Conservation (phyloP, 176 grass and related monocot genomes). For the Olyra latifolia region DNA sequence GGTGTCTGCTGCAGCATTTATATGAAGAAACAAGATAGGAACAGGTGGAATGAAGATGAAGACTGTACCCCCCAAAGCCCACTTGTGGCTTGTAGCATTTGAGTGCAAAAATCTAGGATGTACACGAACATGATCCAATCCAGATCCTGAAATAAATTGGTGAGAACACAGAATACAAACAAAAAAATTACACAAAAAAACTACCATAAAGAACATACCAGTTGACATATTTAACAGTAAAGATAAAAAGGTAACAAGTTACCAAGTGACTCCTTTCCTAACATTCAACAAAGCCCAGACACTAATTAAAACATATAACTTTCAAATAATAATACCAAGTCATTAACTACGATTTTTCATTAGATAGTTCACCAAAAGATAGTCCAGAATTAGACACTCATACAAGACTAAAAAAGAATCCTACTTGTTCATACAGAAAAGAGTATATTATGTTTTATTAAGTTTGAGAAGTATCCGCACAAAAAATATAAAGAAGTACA, state of each 20-base stretch:
- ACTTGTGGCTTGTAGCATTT: slow-evolving; percentile 99
- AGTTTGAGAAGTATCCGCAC: no score
- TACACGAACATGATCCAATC: slow-evolving; percentile 90
- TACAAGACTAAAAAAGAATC: no score
- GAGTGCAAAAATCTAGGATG: slow-evolving; percentile 98
- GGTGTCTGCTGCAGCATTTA: slow-evolving; percentile 1
- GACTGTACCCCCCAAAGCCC: slow-evolving; percentile 86
- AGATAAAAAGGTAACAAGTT: slow-evolving; percentile 2
- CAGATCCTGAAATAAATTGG: slow-evolving; percentile 48
- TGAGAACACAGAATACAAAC: slow-evolving; percentile 27
- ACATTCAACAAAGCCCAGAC: background rate
- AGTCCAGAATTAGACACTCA: background rate
- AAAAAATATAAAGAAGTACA: no score
- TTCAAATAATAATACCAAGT: background rate
- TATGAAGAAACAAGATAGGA: slow-evolving; percentile 16
- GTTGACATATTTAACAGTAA: background rate
- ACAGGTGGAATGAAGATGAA: slow-evolving; percentile 22
- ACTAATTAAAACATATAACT: background rate
- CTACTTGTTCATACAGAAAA: no score
- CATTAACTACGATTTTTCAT: background rate
- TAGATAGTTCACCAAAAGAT: background rate
- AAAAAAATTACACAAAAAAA: background rate
- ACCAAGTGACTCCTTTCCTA: background rate
- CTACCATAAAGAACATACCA: background rate
- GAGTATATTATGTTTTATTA: no score